Conservation (phyloP, 306 rosid genomes). For the Casuarina cunninghamiana region DNA sequence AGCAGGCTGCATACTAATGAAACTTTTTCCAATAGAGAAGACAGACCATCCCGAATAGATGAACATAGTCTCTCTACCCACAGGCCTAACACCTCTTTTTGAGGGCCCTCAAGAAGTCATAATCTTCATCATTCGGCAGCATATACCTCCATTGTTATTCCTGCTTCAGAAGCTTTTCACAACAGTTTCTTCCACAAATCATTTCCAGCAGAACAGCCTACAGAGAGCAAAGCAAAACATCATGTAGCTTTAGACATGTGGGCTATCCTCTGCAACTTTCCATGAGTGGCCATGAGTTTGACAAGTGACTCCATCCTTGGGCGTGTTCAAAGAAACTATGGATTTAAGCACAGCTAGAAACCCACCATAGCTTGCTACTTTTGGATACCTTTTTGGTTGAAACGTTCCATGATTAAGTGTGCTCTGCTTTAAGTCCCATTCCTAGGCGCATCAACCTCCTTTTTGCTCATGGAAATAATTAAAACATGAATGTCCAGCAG, state of each 20-base stretch:
- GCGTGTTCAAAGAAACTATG: slow-evolving; percentile 18
- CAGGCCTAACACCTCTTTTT: slow-evolving; percentile 32
- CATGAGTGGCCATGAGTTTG: slow-evolving; percentile 52
- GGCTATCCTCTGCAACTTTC: slow-evolving; percentile 31
- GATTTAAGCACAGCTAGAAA: slow-evolving; percentile 7
- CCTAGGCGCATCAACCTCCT: neutral
- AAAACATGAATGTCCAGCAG: neutral
- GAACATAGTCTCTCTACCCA: slow-evolving; percentile 18
- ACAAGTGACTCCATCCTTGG: slow-evolving; percentile 31
- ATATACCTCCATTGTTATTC: slow-evolving; percentile 29
- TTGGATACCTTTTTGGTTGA: neutral
- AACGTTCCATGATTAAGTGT: neutral
- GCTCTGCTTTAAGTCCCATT: neutral
- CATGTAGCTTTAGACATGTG: slow-evolving; percentile 34
- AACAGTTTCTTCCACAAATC: neutral
- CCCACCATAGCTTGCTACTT: slow-evolving; percentile 9
- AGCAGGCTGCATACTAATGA: slow-evolving; percentile 14
- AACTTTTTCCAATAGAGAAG: slow-evolving; percentile 18
- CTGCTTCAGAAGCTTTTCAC: slow-evolving; percentile 27
- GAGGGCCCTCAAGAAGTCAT: slow-evolving; percentile 32
- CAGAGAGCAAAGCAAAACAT: slow-evolving; percentile 41
- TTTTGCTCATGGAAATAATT: neutral
- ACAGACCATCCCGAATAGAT: slow-evolving; percentile 8
- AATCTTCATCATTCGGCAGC: slow-evolving; percentile 38
- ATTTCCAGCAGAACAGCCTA: slow-evolving; percentile 37